Evolutionary conservation across 805 yeast species (phyloP).

Genomic region (Danielia oregonensis): DNA sequence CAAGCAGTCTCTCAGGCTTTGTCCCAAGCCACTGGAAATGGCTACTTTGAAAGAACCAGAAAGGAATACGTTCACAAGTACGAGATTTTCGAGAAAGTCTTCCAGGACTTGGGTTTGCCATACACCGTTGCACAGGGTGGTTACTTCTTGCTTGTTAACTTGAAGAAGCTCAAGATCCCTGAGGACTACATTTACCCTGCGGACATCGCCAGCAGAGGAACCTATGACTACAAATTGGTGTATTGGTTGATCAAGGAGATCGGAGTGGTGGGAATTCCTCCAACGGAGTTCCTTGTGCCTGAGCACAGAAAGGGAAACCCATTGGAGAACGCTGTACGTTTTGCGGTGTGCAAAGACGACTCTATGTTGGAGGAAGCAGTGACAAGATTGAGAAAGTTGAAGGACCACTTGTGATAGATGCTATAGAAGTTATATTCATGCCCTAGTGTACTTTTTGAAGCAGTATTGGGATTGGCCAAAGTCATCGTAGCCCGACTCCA

Average conservation of each 20-base stretch:
- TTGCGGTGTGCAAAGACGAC: constrained; percentile 96
- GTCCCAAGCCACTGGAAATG: constrained; percentile 51
- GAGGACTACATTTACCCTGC: constrained; percentile 66
- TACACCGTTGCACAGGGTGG: constrained; percentile 93
- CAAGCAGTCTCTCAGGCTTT: constrained; percentile 86
- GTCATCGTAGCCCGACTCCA: constrained; percentile 75
- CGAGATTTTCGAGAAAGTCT: constrained; percentile 65
- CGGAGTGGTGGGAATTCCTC: constrained; percentile 96
- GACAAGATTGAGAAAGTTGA: constrained; percentile 63
- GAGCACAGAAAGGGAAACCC: constrained; percentile 57
- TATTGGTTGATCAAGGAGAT: constrained; percentile 90
- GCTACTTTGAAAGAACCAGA: constrained; percentile 70
- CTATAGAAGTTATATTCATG: neutral
- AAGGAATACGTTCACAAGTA: constrained; percentile 68
- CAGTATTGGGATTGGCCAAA: constrained; percentile 70
- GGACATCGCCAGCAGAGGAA: constrained; percentile 56
- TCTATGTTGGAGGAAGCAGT: constrained; percentile 77
- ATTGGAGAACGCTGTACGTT: constrained; percentile 82
- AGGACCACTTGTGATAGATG: constrained; percentile 46
- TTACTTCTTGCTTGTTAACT: constrained; percentile 85
- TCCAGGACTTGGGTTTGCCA: constrained; percentile 84
- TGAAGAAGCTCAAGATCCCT: constrained; percentile 79
- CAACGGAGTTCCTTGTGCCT: constrained; percentile 84
- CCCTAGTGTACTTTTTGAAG: constrained; percentile 31
- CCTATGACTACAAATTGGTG: constrained; percentile 83